Evolutionary conservation across 495 filamentous ascomycete genomes (phyloP), one percentile per base, ranked within the genome.

Genomic region (Penicillium goetzii): DNA sequence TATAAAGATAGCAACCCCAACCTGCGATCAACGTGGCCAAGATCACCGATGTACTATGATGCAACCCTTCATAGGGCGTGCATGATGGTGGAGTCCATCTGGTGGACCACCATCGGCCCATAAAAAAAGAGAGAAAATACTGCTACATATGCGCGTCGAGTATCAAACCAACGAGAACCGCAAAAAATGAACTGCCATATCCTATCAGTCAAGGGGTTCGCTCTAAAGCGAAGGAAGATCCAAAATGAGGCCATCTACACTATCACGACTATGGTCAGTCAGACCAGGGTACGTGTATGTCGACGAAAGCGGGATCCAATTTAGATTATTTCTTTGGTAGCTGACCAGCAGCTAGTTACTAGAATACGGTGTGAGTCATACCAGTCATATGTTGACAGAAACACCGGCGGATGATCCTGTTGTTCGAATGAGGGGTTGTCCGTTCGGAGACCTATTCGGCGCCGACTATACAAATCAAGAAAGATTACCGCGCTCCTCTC

Each of bases 61-160:
- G 61, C 58, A 67, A 63, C 47, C 34, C 25, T 14, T 36, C 32
- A 28, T 21, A 58, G 57, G 57, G 63, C 47, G 47, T 26, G 40
- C 26, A 28, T 21, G 52, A 51, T 59, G 58, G 65, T 58, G 58
- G 56, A 26, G 49, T 52, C 28, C 5, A 41, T 26, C 28, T 14
- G 4, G 14, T 33, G 25, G 40, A 41, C 41, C 56, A 14, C 15
- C 14, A 5, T 12, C 15, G 36, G 15, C 36, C 36, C 36, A 47
- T 28, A 58, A 49, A 47, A 47, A 36, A 36, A 49, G 17, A 40
- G 15, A 40, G 15, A 17, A 40, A 17, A 40, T 0, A 40, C 14
- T 17, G 15, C 1, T 14, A 14, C 12, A 26, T 1, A 28, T 25
- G 49, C 10, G 17, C 10, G 11, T 4, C 14, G 23, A 25, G 11